Evolutionary conservation across 2,329 filamentous ascomycete genomes (phyloP).

Genomic region (Trichophyton mentagrophytes): DNA sequence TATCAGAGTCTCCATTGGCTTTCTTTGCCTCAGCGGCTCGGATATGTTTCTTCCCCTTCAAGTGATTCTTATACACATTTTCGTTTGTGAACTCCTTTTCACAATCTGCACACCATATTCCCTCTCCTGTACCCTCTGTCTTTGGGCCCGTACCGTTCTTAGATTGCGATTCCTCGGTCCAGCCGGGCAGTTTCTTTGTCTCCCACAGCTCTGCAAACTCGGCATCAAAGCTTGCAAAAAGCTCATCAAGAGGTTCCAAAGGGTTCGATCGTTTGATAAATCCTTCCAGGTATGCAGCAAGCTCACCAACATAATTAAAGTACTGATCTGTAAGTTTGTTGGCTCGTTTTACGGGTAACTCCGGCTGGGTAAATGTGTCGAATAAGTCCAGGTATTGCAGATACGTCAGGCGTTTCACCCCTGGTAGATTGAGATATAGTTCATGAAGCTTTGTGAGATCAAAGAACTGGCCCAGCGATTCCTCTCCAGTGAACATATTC

Average conservation of each 20-base stretch:
- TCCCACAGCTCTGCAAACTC: constrained; percentile 80
- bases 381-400: constrained; percentile 87
- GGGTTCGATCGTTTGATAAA: constrained; percentile 79
- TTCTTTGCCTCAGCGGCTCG: constrained; percentile 60
- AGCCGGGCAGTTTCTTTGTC: constrained; percentile 64
- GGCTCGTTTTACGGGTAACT: constrained; percentile 58
- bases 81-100: constrained; percentile 92
- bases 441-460: constrained; percentile 78
- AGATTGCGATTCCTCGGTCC: constrained; percentile 47
- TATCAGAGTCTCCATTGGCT: constrained; percentile 23
- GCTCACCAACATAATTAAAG: constrained; percentile 70
- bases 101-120: constrained; percentile 80
- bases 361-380: constrained; percentile 67
- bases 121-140: constrained; percentile 49
- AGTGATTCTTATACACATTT: constrained; percentile 82
- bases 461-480: constrained; percentile 83
- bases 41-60: constrained; percentile 85
- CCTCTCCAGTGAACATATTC: constrained; percentile 88
- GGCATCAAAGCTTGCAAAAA: constrained; percentile 61
- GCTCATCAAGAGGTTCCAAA: constrained; percentile 69
- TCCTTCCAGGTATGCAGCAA: constrained; percentile 72
- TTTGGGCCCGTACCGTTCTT: constrained; percentile 31
- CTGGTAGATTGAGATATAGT: constrained; percentile 76
- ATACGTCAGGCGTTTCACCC: constrained; percentile 73
- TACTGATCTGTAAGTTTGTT: constrained; percentile 90